These are phyloP conservation scores for Aspergillus sp. DNA, from an alignment of 2,329 filamentous ascomycete genomes.

Conservation along the genomic window DNA sequence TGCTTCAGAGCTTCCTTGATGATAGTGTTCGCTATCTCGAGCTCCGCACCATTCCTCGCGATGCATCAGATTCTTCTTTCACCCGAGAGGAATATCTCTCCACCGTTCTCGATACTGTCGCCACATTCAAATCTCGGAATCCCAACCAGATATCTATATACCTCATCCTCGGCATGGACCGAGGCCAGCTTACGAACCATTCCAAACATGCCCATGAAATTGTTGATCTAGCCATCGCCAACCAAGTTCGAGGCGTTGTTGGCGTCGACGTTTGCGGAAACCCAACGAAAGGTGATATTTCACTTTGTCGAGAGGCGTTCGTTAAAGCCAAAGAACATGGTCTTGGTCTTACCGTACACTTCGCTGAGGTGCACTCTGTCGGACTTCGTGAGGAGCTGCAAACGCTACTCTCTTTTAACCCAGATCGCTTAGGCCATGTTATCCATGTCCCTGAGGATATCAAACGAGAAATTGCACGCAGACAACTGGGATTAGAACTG, in stretches of 20 bases:
- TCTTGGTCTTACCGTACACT: constrained; percentile 71
- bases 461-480: constrained; percentile 55
- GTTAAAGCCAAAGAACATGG: constrained; percentile 53
- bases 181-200: constrained; percentile 56
- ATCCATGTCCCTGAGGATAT: constrained; percentile 67
- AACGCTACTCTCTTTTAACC: constrained; percentile 64
- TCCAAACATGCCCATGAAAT: constrained; percentile 60
- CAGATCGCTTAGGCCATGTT: constrained; percentile 73
- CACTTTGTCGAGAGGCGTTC: constrained; percentile 61
- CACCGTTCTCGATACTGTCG: constrained; percentile 66
- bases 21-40: constrained; percentile 79
- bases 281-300: constrained; percentile 62
- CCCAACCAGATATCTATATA: constrained; percentile 55
- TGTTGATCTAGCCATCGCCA: constrained; percentile 61
- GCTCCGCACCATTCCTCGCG: constrained; percentile 75
- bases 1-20: constrained; percentile 63
- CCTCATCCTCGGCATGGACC: constrained; percentile 74
- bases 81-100: constrained; percentile 65
- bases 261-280: constrained; percentile 79
- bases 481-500: constrained; percentile 67
- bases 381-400: constrained; percentile 60
- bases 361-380: constrained; percentile 66
- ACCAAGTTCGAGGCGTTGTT: constrained; percentile 59
- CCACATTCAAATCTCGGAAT: constrained; percentile 45
- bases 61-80: constrained; percentile 54